Evolutionary conservation across 2,329 filamentous ascomycete species (phyloP), one percentile per base, ranked within the genome.

Genomic region (Trichoderma sp.): DNA sequence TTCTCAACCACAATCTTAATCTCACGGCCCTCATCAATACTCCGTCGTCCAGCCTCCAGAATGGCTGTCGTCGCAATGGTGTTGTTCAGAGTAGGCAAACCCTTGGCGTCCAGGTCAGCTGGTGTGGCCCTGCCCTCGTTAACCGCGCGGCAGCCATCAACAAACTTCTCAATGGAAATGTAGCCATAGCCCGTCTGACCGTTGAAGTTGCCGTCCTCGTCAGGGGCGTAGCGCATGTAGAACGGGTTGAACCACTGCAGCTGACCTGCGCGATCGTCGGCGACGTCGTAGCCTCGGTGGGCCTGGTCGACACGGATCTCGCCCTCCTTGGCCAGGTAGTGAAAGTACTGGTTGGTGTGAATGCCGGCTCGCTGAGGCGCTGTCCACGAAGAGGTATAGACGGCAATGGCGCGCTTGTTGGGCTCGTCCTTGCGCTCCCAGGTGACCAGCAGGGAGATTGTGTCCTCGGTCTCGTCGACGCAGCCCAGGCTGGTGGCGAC

Each of bases 321-420:
- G 74, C 95, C 95, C 71, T 91, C 89, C 73, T 89, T 88, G 3
- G 89, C 95, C 84, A 98, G 91, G 84, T 96, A 97, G 83, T 98
- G 95, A 86, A 98, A 98, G 84, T 97, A 96, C 84, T 98, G 95
- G 81, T 97, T 97, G 2, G 92, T 95, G 83, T 98, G 95, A n/a
- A 98, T 94, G 64, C 95, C 95, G 0, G 95, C 95, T 78, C 91
- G 93, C 80, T 97, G 93, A 14, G 95, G 95, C 7, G 95, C 95
- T 1, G 95, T 97, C 95, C 95, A 98, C 53, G 92, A 95, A 12
- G 95, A 93, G 14, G 95, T 98, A 83, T 97, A 98, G 8, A 98
- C 94, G 70, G 90, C 95, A 1, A 94, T 96, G 12, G 93, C 95
- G 71, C 89, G 86, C 84, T 93, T 94, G 73, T 83, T 84, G 0